Base-by-base conservation (phyloP, 768 basidiomycete species). In the Lactarius sanguifluus region DNA sequence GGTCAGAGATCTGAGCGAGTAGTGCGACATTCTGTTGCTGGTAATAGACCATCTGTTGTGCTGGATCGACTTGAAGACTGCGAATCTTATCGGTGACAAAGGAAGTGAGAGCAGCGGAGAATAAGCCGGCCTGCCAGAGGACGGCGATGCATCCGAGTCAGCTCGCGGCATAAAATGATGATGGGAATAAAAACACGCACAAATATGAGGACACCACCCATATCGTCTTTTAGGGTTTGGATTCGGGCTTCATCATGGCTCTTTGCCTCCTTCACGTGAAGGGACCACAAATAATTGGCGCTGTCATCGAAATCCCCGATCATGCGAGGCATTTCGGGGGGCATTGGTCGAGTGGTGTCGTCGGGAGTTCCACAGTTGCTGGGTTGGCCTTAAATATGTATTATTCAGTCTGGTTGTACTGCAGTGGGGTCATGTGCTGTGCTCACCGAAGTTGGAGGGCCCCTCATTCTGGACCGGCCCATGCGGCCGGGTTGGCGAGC, bases 1-100 rank as follows among this genome's bases (percentile, higher is more conserved):
- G 56, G 30, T 62, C 4, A 43, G 55, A 57, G 32, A 66, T 66
- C 61, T 62, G 61, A 2, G 43, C 20, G 41, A 66, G 61, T 56
- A 66, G 28, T 13, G 34, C 8, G 40, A 62, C 56, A 13, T 55
- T 45, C 54, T 66, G 65, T 50, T 66, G 52, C 36, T 57, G 41
- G 12, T 25, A 52, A 12, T 28, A 52, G 4, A 50, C 41, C 16
- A 43, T 47, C 25, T 50, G 20, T 50, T 66, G 54, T 5, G 45
- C n/a, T 8, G 61, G 65, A 38, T 60, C n/a, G 7, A 45, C 34
- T 40, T 66, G 65, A 20, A 66, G 41, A 43, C 32, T 47, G 25
- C 62, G 56, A 8, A 36, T 23, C 9, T 56, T 62, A 18, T 58
- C 56, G 9, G 52, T 36, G 15, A 59, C 16, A 30, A 66, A 66